These are phyloP conservation scores for Oxyria digyna DNA, from an alignment of 148 eudicot genomes.

Conservation along the genomic window DNA sequence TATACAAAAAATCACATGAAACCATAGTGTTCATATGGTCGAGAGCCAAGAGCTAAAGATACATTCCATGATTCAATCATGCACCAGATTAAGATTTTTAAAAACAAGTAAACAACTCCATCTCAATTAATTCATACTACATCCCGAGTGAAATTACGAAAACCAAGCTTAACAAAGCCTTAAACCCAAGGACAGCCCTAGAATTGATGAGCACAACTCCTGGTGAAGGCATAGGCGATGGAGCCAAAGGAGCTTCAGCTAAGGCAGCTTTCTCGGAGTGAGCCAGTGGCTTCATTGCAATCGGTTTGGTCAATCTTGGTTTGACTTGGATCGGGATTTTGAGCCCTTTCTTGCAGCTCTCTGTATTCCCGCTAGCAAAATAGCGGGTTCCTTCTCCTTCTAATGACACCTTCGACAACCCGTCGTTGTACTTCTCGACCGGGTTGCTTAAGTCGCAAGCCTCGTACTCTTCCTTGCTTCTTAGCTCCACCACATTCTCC, in stretches of 20 bases:
- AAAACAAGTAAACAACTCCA: no score
- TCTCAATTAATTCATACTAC: background rate
- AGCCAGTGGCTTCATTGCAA: background rate
- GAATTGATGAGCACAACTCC: background rate
- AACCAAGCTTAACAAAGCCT: background rate
- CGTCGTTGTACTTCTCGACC: constrained; percentile 52
- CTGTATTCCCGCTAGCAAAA: constrained; percentile 48
- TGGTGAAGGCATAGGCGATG: background rate
- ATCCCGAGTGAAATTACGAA: background rate
- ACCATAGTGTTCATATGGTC: no score
- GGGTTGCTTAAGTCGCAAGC: constrained; percentile 60
- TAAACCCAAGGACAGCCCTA: background rate
- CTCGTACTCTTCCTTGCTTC: constrained; percentile 39
- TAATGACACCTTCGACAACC: constrained; percentile 32
- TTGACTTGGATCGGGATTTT: constrained; percentile 54
- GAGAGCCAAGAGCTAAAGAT: no score
- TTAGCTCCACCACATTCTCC: constrained; percentile 62
- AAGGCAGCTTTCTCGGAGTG: background rate
- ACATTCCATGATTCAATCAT: no score
- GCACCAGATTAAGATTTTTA: no score
- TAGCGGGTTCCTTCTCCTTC: constrained; percentile 55
- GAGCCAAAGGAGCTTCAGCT: background rate
- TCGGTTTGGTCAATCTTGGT: constrained; percentile 17
- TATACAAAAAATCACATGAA: no score
- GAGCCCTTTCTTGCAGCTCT: constrained; percentile 58